phyloP scores from a whole-genome alignment of 176 grass and related monocot species.

The Eleusine coracana region DNA sequence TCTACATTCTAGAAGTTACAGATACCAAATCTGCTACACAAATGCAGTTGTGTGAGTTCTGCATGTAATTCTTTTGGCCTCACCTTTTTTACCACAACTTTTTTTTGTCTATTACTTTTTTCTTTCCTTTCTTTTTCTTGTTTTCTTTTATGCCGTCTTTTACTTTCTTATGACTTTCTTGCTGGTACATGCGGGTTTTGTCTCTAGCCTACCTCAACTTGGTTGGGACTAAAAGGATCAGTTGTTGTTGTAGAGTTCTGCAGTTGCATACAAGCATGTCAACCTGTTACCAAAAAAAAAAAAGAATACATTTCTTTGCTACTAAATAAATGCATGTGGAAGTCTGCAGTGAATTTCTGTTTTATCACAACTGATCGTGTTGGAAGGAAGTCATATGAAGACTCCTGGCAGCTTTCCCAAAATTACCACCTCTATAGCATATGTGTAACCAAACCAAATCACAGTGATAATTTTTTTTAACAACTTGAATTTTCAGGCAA shows the following conservation, averaged over 20 bases:
- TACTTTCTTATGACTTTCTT: no score
- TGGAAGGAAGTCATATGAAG: neutral
- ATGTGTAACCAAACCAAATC: neutral
- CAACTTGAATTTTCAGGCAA: constrained; percentile 13
- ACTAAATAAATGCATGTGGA: neutral
- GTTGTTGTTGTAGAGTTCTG: neutral
- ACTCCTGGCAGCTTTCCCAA: neutral
- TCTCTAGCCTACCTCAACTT: no score
- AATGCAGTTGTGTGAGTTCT: no score
- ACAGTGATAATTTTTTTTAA: neutral
- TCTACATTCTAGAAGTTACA: neutral
- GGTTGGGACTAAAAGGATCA: no score
- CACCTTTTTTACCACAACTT: no score
- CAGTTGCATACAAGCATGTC: no score
- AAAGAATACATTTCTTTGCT: neutral
- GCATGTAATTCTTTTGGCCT: no score
- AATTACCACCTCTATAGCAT: neutral
- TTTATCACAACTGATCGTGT: constrained; percentile 9
- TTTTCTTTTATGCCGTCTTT: no score
- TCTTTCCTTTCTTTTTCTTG: no score
- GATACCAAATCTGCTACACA: neutral
- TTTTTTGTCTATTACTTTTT: no score
- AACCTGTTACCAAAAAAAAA: no score
- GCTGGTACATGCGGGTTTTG: no score
- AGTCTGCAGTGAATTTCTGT: neutral